These are phyloP conservation scores for Parasarocladium wereldwijsianum DNA, from an alignment of 2,329 filamentous ascomycete species.

Conservation along the genomic window DNA sequence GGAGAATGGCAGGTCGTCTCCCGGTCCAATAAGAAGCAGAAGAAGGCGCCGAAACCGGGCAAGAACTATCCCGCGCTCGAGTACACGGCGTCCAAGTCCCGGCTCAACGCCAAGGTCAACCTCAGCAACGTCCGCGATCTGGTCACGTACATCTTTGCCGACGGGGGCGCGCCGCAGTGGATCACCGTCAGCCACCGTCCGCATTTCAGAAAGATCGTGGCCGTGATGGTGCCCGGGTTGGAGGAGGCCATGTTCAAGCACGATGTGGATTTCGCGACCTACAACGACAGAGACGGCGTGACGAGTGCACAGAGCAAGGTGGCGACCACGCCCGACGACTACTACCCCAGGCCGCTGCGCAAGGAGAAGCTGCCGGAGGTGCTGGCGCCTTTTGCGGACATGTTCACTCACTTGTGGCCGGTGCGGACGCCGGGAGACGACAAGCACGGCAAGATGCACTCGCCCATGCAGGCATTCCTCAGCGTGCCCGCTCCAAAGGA, in stretches of 20 bases:
- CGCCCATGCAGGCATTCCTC: constrained; percentile 73
- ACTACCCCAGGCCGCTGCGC: constrained; percentile 39
- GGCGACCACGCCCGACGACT: constrained; percentile 39
- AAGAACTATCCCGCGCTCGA: constrained; percentile 42
- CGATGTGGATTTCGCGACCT: constrained; percentile 31
- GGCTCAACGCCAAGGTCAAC: constrained; percentile 46
- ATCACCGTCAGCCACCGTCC: constrained; percentile 46
- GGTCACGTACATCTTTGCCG: constrained; percentile 51
- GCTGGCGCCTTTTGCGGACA: constrained; percentile 55
- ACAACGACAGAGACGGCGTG: constrained; percentile 20
- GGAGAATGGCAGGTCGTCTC: constrained; percentile 42
- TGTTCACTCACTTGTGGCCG: constrained; percentile 84
- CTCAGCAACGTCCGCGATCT: constrained; percentile 48
- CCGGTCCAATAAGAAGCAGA: constrained; percentile 39
- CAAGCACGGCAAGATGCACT: constrained; percentile 66
- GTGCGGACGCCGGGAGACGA: constrained; percentile 78
- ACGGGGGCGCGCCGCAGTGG: constrained; percentile 51
- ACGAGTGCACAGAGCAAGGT: constrained; percentile 16
- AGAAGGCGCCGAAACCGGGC: constrained; percentile 41
- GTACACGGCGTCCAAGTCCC: constrained; percentile 37
- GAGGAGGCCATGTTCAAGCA: constrained; percentile 81
- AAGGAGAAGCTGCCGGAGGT: constrained; percentile 35
- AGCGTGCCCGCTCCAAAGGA: constrained; percentile 59
- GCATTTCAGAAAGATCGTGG: constrained; percentile 64
- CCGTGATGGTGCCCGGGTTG: constrained; percentile 82